Evolutionary conservation across 2,329 filamentous ascomycete species (phyloP).

Genomic region (Neurospora sp.): DNA sequence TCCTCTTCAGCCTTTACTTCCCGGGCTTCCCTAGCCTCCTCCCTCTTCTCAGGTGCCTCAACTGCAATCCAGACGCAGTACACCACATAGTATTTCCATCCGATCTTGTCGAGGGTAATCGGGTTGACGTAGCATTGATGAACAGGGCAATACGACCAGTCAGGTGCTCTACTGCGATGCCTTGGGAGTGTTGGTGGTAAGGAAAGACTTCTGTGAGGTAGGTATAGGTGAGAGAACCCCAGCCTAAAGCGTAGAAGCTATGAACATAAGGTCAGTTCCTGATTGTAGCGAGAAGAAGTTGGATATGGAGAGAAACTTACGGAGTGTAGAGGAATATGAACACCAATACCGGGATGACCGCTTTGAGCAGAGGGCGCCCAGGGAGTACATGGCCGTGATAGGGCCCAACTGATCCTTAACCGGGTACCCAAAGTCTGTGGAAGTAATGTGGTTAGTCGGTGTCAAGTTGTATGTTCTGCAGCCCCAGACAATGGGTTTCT

Average conservation of each 20-base stretch:
- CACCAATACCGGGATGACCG: slow-evolving; percentile 20
- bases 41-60: slow-evolving; percentile 22
- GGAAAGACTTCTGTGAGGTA: slow-evolving; percentile 30
- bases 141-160: slow-evolving; percentile 29
- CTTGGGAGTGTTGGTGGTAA: slow-evolving; percentile 26
- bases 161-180: slow-evolving; percentile 28
- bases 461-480: background rate
- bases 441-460: background rate
- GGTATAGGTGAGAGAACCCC: slow-evolving; percentile 26
- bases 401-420: slow-evolving; percentile 28
- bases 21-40: no score
- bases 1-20: no score
- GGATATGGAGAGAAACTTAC: slow-evolving; percentile 13
- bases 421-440: slow-evolving; percentile 30
- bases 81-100: slow-evolving; percentile 29
- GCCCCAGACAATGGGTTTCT: no score
- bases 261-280: background rate
- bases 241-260: slow-evolving; percentile 28
- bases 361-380: slow-evolving; percentile 30
- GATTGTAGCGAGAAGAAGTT: background rate
- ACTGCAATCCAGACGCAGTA: slow-evolving; percentile 26
- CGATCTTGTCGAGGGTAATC: slow-evolving; percentile 28
- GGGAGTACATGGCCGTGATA: slow-evolving; percentile 31
- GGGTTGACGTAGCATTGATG: slow-evolving; percentile 38
- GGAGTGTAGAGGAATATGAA: slow-evolving; percentile 23